A percentile compares a stretch with the other conserved stretches of the same genome.
These are phyloP conservation scores for Penicillium fuscoglaucum DNA, from an alignment of 2,329 filamentous ascomycete genomes.

Conservation along the genomic window DNA sequence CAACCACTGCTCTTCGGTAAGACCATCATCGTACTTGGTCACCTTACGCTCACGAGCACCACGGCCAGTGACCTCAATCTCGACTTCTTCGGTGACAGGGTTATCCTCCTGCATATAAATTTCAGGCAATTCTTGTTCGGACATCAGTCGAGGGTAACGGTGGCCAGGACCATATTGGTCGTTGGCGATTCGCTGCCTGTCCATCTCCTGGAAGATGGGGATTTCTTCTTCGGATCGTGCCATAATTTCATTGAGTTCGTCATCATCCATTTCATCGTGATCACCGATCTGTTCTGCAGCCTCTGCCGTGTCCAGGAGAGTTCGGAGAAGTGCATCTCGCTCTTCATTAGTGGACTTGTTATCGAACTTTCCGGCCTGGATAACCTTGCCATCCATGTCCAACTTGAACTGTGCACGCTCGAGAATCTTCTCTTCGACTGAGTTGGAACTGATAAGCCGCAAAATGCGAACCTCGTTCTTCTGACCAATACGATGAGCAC, in stretches of 20 bases:
- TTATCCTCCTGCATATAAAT: conserved; percentile 89
- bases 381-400: conserved; percentile 99
- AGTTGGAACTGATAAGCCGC: conserved; percentile 92
- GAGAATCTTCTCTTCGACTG: conserved; percentile 97
- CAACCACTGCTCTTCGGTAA: conserved; percentile 98
- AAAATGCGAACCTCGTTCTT: conserved; percentile 99
- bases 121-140: conserved; percentile 84
- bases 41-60: conserved; percentile 92
- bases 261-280: conserved; percentile 97
- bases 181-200: conserved; percentile 68
- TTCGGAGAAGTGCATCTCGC: conserved; percentile 92
- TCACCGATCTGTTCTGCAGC: conserved; percentile 71
- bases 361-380: conserved; percentile 98
- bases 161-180: conserved; percentile 70
- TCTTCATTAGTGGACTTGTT: conserved; percentile 99
- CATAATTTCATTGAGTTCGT: conserved; percentile 92
- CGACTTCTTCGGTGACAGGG: conserved; percentile 74
- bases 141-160: conserved; percentile 76
- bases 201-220: conserved; percentile 74
- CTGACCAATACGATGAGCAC: conserved; percentile 98
- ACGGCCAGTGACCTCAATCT: conserved; percentile 73
- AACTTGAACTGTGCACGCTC: conserved; percentile 97
- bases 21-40: conserved; percentile 93
- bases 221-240: conserved; percentile 84
- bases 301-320: conserved; percentile 80